phyloP scores from a whole-genome alignment of 2,329 filamentous ascomycete species.

The Madurella fahalii region DNA sequence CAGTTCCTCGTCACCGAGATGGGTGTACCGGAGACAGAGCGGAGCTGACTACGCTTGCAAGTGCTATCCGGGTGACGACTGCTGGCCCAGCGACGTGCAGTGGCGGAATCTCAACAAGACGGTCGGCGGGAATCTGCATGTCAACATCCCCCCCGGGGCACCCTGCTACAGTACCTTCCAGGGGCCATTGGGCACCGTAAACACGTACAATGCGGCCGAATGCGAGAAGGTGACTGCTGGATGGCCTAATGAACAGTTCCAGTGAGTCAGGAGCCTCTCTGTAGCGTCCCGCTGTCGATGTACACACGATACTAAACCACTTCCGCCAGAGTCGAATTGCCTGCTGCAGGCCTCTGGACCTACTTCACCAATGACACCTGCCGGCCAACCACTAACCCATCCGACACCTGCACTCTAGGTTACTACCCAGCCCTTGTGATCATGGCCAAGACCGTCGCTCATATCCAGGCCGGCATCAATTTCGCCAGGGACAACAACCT shows the following conservation, averaged over 20 bases:
- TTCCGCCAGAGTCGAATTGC: constrained; percentile 18
- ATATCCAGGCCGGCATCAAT: constrained; percentile 33
- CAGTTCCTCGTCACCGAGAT: constrained; percentile 3
- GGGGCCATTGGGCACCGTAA: constrained; percentile 34
- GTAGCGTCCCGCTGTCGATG: no score
- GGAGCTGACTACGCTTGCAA: constrained; percentile 28
- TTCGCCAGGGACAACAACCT: constrained; percentile 46
- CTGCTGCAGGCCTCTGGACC: constrained; percentile 36
- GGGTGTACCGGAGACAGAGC: constrained; percentile 18
- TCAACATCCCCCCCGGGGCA: constrained; percentile 31
- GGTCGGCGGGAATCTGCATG: constrained; percentile 34
- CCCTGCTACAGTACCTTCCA: constrained; percentile 36
- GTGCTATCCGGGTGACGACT: constrained; percentile 25
- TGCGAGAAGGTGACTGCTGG: constrained; percentile 31
- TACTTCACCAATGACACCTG: constrained; percentile 43
- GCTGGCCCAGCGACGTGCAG: constrained; percentile 24
- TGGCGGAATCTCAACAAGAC: constrained; percentile 33
- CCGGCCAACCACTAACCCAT: constrained; percentile 32
- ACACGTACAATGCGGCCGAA: constrained; percentile 35
- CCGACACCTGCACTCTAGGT: constrained; percentile 35
- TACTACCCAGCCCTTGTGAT: constrained; percentile 38
- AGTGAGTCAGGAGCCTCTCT: constrained; percentile 28
- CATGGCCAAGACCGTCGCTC: constrained; percentile 27
- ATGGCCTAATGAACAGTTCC: constrained; percentile 35
- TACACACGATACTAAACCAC: background rate